Conservation (phyloP, 2,329 filamentous ascomycete genomes). For the Apiospora marii region DNA sequence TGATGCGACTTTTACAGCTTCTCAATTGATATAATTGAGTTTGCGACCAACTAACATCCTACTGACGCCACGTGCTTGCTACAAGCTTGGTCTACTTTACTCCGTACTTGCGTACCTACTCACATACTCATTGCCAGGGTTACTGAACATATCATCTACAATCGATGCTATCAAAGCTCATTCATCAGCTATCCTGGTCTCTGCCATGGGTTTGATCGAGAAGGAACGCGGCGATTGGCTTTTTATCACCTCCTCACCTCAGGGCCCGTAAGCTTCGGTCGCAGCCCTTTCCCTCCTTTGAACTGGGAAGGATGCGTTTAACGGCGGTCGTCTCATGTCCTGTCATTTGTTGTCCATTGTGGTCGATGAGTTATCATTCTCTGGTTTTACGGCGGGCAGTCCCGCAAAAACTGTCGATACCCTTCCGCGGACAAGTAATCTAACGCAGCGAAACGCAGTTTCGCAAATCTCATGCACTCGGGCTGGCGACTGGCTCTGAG, state of each 20-base stretch:
- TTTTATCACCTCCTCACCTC: neutral
- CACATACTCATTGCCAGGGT: neutral
- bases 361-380: conserved; percentile 14
- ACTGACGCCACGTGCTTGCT: neutral
- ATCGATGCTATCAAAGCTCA: neutral
- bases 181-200: neutral
- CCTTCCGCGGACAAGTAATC: conserved; percentile 13
- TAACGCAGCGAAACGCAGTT: neutral
- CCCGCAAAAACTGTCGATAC: conserved; percentile 16
- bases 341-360: conserved; percentile 11
- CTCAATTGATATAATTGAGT: neutral
- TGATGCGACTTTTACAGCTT: neutral
- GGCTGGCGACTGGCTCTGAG: conserved; percentile 13
- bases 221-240: neutral
- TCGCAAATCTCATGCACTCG: conserved; percentile 15
- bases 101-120: neutral
- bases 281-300: neutral
- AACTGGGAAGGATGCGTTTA: neutral
- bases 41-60: conserved; percentile 8
- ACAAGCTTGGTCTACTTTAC: neutral
- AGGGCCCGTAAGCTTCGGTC: neutral
- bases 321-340: neutral
- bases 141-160: neutral
- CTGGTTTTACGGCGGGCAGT: conserved; percentile 20
- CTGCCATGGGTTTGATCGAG: neutral